These are phyloP conservation scores for Kodamaea alishanica DNA, from an alignment of 1,139 yeast genomes.

Conservation along the genomic window DNA sequence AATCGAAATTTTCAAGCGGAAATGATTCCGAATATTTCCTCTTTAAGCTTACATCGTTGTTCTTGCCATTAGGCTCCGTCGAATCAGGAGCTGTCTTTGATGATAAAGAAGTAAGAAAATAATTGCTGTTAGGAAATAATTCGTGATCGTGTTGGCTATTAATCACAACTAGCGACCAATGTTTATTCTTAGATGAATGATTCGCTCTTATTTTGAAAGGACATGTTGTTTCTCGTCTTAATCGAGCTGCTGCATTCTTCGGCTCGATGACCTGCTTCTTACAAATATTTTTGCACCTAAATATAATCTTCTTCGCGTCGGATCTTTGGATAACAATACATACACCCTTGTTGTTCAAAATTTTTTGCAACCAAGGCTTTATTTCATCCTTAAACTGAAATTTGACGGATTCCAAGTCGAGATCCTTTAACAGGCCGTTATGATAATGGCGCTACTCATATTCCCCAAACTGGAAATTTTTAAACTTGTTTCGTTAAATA, in stretches of 20 bases:
- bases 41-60: no score
- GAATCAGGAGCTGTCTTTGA: neutral
- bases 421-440: constrained; percentile 8
- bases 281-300: constrained; percentile 50
- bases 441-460: no score
- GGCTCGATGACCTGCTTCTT: constrained; percentile 12
- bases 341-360: constrained; percentile 49
- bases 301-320: constrained; percentile 63
- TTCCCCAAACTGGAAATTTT: no score
- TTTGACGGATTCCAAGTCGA: constrained; percentile 12
- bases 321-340: constrained; percentile 67
- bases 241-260: constrained; percentile 8
- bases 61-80: no score
- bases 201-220: constrained; percentile 72
- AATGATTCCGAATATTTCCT: no score
- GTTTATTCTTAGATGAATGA: constrained; percentile 49
- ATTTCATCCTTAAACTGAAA: constrained; percentile 33
- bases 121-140: constrained; percentile 6
- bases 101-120: neutral
- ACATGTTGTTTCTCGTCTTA: constrained; percentile 39
- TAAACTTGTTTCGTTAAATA: no score
- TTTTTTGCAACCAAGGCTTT: constrained; percentile 64
- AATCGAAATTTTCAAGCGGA: no score
- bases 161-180: constrained; percentile 61
- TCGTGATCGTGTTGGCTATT: constrained; percentile 50